Percentiles rank a stretch among this genome's conserved stretches.
phyloP scores from a whole-genome alignment of 2,329 filamentous ascomycete species.

The Trichoderma oligosporum region DNA sequence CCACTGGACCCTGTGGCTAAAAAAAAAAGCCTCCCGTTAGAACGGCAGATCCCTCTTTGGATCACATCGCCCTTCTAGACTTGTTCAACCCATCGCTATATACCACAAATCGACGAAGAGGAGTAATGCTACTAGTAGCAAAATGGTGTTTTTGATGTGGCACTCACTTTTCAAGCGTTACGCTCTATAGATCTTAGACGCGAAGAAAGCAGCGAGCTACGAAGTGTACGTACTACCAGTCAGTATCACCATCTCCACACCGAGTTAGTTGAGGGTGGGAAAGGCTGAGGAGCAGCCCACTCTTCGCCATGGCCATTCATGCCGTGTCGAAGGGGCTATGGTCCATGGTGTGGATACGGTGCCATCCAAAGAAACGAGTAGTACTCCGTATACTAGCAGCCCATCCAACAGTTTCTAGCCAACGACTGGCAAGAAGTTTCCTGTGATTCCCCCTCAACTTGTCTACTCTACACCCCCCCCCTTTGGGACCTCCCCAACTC shows the following conservation, averaged over 20 bases:
- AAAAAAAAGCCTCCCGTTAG: slow-evolving; percentile 4
- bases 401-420: slow-evolving; percentile 10
- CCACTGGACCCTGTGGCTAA: slow-evolving; percentile 15
- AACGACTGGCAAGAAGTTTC: slow-evolving; percentile 1
- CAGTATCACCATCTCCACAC: slow-evolving; percentile 12
- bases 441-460: slow-evolving; percentile 1
- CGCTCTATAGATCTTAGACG: slow-evolving; percentile 2
- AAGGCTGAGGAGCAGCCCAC: slow-evolving; percentile 12
- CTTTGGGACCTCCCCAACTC: too few species aligned
- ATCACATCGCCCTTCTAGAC: slow-evolving; percentile 7
- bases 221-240: neutral
- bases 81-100: neutral
- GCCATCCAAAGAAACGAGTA: slow-evolving; percentile 7
- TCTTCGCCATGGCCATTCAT: neutral
- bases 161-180: slow-evolving; percentile 3
- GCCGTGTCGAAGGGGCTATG: slow-evolving; percentile 13
- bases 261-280: slow-evolving; percentile 7
- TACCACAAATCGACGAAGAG: slow-evolving; percentile 4
- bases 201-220: slow-evolving; percentile 10
- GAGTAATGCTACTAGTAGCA: neutral
- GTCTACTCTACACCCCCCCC: neutral
- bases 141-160: slow-evolving; percentile 15
- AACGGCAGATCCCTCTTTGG: slow-evolving; percentile 4
- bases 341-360: slow-evolving; percentile 13
- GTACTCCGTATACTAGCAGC: too few species aligned